A percentile compares a stretch with the other conserved stretches of the same genome.
These are phyloP conservation scores for Yamadazyma akitaensis DNA, from an alignment of 805 yeast species.

Conservation along the genomic window DNA sequence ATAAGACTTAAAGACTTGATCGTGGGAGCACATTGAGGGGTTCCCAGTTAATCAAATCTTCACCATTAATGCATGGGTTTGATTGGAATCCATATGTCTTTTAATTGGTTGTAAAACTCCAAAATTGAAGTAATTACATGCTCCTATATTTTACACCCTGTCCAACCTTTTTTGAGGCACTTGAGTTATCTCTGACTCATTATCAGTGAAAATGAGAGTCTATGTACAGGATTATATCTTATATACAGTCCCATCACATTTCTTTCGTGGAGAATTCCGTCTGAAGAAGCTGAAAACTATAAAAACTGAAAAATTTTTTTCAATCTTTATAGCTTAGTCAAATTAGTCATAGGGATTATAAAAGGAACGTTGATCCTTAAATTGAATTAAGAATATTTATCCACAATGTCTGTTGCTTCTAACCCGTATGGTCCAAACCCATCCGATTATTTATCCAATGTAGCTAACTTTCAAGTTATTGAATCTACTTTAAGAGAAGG, in stretches of 20 bases:
- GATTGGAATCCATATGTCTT: too few relatives aligned
- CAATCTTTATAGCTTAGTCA: slow-evolving; percentile 3
- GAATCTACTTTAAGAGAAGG: slow-evolving; percentile 98
- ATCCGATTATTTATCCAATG: slow-evolving; percentile 86
- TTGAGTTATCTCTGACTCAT: slow-evolving; percentile 10
- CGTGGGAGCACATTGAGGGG: too few relatives aligned
- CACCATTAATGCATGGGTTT: too few relatives aligned
- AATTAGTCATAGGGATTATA: slow-evolving; percentile 6
- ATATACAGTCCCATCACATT: neutral
- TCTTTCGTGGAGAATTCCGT: neutral
- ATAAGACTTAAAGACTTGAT: neutral
- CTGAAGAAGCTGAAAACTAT: slow-evolving; percentile 6
- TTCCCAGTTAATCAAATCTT: too few relatives aligned
- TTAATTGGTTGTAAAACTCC: neutral
- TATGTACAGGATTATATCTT: neutral
- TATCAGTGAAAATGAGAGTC: slow-evolving; percentile 2
- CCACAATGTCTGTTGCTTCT: slow-evolving; percentile 8
- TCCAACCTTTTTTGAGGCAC: slow-evolving; percentile 1
- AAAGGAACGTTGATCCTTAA: neutral
- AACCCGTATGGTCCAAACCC: slow-evolving; percentile 98
- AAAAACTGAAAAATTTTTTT: slow-evolving; percentile 5
- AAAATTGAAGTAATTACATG: too few relatives aligned
- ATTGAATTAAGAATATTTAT: neutral
- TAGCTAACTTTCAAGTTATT: slow-evolving; percentile 81
- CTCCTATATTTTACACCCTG: neutral